A percentile compares a stretch with the other conserved stretches of the same genome.
Evolutionary conservation across 139 green algal species (phyloP).

Genomic region (Spirogloea muscicola): DNA sequence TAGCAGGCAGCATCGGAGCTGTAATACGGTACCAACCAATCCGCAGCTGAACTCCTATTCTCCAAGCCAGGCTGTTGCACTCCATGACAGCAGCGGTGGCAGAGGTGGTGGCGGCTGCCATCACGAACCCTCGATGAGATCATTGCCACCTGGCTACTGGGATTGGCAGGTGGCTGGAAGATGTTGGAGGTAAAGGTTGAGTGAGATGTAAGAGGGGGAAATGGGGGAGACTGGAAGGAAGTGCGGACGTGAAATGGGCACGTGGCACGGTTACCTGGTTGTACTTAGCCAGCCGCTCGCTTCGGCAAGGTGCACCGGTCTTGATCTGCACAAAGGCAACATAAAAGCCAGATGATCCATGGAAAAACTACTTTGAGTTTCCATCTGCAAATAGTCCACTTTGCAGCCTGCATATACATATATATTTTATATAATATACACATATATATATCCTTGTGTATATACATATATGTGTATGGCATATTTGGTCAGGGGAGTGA

Average conservation of each 20-base stretch:
- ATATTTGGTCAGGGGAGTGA: neutral
- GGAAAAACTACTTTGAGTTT: no score
- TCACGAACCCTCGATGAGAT: neutral
- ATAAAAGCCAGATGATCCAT: neutral
- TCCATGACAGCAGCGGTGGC: neutral
- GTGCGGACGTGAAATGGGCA: neutral
- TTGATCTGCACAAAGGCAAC: constrained; percentile 86
- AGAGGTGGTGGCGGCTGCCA: neutral
- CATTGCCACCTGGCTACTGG: neutral
- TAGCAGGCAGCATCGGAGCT: neutral
- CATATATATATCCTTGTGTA: no score
- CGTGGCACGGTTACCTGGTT: constrained; percentile 79
- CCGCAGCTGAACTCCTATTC: neutral
- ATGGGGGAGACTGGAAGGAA: neutral
- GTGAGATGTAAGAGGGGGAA: no score
- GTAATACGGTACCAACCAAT: no score
- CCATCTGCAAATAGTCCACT: no score
- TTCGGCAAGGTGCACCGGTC: constrained; percentile 93
- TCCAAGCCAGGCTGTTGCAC: neutral
- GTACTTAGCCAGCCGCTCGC: constrained; percentile 97
- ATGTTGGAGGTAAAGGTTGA: neutral
- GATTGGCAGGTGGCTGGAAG: neutral
- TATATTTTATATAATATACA: no score
- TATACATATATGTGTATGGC: no score
- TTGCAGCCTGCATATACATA: no score